Evolutionary conservation across 164 flowering plant genomes (phyloP).

Genomic region (Dillenia turbinata): DNA sequence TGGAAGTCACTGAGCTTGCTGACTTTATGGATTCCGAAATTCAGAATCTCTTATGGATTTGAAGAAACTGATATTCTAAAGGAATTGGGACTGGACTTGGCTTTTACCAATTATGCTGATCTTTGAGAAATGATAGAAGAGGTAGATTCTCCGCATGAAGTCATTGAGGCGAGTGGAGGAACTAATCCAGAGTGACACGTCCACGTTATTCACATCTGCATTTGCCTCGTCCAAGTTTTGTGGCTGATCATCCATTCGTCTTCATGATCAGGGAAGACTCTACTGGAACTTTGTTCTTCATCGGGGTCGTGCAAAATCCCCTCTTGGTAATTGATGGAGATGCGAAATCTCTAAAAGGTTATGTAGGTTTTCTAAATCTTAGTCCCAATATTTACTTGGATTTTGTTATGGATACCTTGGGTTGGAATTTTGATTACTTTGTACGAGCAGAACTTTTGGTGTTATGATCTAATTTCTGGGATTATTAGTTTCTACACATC

Average conservation of each 20-base stretch:
- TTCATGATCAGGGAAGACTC: conserved; percentile 25
- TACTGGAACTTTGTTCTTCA: conserved; percentile 15
- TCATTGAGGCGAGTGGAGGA: conserved; percentile 12
- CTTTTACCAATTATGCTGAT: conserved; percentile 8
- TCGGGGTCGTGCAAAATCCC: conserved; percentile 27
- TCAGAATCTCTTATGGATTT: conserved; percentile 24
- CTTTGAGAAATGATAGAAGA: conserved; percentile 26
- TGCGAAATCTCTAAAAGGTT: no score
- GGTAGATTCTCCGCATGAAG: neutral
- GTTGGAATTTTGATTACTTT: no score
- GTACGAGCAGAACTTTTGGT: no score
- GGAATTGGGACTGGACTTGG: conserved; percentile 20
- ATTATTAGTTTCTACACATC: no score
- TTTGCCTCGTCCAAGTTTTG: conserved; percentile 12
- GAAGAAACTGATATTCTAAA: conserved; percentile 25
- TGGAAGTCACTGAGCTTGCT: conserved; percentile 5
- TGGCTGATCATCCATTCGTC: conserved; percentile 33
- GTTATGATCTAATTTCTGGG: no score
- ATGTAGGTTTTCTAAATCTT: no score
- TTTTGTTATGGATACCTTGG: no score
- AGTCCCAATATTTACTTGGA: no score
- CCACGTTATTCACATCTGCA: neutral
- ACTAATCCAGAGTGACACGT: neutral
- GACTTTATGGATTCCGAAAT: conserved; percentile 28
- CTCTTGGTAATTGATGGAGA: no score